phyloP scores from a whole-genome alignment of 768 basidiomycete genomes.

The Favolaschia claudopus region DNA sequence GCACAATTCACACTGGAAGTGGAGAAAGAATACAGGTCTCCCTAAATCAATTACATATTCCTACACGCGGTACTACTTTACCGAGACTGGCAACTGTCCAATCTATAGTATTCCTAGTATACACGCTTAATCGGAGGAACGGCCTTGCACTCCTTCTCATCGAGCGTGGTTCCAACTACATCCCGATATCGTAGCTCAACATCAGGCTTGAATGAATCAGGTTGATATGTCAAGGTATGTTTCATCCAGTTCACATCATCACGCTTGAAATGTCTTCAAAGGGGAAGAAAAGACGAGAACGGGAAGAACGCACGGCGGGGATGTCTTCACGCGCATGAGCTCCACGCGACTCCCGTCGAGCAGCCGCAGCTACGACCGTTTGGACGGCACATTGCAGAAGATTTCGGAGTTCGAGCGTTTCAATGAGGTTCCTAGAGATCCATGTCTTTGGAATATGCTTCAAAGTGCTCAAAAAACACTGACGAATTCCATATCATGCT shows the following conservation, averaged over 20 bases:
- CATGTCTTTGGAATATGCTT: conserved; percentile 7
- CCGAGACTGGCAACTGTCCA: too few species aligned
- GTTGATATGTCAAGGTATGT: conserved; percentile 94
- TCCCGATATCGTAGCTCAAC: conserved; percentile 90
- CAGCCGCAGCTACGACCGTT: conserved; percentile 93
- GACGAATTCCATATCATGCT: conserved; percentile 99
- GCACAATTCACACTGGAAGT: too few species aligned
- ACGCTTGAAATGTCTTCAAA: conserved; percentile 51
- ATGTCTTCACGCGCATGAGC: conserved; percentile 98
- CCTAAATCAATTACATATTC: too few species aligned
- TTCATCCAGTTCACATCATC: conserved; percentile 96
- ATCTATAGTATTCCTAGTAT: conserved; percentile 77
- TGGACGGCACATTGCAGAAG: conserved; percentile 94
- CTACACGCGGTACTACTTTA: too few species aligned
- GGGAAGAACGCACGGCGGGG: conserved; percentile 68
- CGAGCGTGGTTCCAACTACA: conserved; percentile 87
- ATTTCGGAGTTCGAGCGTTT: conserved; percentile 97
- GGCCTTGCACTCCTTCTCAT: conserved; percentile 95
- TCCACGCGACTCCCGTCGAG: conserved; percentile 96
- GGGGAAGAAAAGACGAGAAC: background rate
- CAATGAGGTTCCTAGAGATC: conserved; percentile 82
- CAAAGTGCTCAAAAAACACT: conserved; percentile 35
- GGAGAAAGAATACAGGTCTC: too few species aligned
- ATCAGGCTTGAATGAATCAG: conserved; percentile 74
- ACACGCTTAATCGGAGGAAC: conserved; percentile 98